phyloP scores from a whole-genome alignment of 768 basidiomycete species.

The Leccinellum albellum region DNA sequence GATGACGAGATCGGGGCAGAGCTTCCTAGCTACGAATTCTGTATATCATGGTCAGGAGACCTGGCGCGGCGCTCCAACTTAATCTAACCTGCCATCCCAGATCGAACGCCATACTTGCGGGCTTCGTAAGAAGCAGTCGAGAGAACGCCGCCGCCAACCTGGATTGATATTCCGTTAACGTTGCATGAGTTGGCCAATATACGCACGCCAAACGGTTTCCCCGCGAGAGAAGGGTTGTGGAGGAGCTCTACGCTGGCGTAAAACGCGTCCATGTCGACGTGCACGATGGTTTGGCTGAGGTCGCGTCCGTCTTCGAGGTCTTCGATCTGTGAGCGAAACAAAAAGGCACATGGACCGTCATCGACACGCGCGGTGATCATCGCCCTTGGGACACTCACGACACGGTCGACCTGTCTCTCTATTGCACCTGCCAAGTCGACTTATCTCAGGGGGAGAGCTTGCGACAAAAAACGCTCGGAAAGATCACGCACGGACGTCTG shows the following conservation, averaged over 20 bases:
- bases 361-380: neutral
- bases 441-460: neutral
- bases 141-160: conserved; percentile 81
- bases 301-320: conserved; percentile 77
- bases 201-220: conserved; percentile 71
- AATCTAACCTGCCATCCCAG: conserved; percentile 84
- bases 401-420: conserved; percentile 62
- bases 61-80: neutral
- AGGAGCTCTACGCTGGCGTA: conserved; percentile 78
- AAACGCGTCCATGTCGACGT: conserved; percentile 96
- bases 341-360: neutral
- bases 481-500: conserved; percentile 49
- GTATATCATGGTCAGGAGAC: neutral
- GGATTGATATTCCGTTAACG: conserved; percentile 11
- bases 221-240: conserved; percentile 56
- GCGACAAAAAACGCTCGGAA: neutral
- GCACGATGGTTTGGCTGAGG: conserved; percentile 79
- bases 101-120: conserved; percentile 84
- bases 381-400: conserved; percentile 46
- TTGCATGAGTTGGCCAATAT: neutral
- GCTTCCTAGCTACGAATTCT: conserved; percentile 91
- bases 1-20: conserved; percentile 85
- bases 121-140: conserved; percentile 92
- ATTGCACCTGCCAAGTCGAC: conserved; percentile 43
- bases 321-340: conserved; percentile 38